Percentiles rank a stretch among this genome's conserved stretches.
These are phyloP conservation scores for Cynara cardunculus DNA, from an alignment of 129 eudicot species.

Conservation along the genomic window DNA sequence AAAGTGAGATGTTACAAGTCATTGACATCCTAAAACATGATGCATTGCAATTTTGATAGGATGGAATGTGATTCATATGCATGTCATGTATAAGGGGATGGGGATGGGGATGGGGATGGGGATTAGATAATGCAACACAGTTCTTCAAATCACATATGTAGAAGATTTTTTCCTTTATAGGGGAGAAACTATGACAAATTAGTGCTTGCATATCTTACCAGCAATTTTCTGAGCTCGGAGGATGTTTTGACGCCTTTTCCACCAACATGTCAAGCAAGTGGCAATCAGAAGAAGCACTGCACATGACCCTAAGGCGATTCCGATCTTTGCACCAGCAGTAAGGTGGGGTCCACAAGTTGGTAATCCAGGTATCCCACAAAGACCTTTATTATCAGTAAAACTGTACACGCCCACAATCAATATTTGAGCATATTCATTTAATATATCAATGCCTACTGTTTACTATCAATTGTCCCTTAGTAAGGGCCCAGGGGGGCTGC, in stretches of 20 bases:
- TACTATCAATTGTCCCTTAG: background rate
- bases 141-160: background rate
- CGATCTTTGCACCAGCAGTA: conserved; percentile 73
- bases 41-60: background rate
- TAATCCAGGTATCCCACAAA: conserved; percentile 92
- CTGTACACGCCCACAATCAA: conserved; percentile 42
- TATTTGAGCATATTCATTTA: background rate
- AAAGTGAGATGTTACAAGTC: background rate
- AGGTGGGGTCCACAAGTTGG: conserved; percentile 79
- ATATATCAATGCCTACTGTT: background rate
- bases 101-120: too few species aligned
- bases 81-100: background rate
- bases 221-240: conserved; percentile 87
- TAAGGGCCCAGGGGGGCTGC: too few species aligned
- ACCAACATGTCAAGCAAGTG: conserved; percentile 79
- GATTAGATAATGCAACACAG: background rate
- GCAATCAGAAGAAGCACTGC: conserved; percentile 44
- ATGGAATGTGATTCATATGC: background rate
- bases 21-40: background rate
- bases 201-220: conserved; percentile 34
- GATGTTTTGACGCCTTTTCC: conserved; percentile 94
- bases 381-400: conserved; percentile 86
- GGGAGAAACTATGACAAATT: background rate
- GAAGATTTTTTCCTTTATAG: background rate
- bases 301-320: conserved; percentile 64